Base-by-base conservation (phyloP, 768 basidiomycete genomes). In the Podaxis sp. region DNA sequence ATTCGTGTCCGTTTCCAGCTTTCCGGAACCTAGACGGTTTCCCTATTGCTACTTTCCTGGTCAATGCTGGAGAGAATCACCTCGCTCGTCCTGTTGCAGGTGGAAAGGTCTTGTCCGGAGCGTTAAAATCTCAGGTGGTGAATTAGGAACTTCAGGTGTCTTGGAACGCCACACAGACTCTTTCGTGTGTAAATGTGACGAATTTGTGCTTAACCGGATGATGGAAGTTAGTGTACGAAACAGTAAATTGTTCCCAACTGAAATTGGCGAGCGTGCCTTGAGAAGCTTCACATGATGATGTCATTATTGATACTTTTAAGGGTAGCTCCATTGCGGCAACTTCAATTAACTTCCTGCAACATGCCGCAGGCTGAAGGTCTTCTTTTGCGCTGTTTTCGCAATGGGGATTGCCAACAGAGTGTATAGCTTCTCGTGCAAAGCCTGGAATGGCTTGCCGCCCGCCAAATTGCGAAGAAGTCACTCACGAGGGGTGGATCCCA, bases 71-170 rank as follows among this genome's bases (percentile, higher is more conserved):
- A 42, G 73, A 75, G 38, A 84, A 85, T 67, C 80, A 76, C 65
- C 68, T 86, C 2, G 63, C 69, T 3, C 77, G 84, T 3, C 84
- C 84, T 2, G 79, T 85, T 12, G 82, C 80, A 3, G 82, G 80
- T 19, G 83, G 83, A 0, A 65, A 65, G 2, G 79, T 83, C 5
- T 64, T 68, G 12, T 82, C 82, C 12, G 83, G 84, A 12, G 81
- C 74, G 4, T 68, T 82, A 48, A 80, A 80, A 64, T 67, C 70
- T 8, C 70, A 68, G 46, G 54, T 51, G 24, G 49, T 51, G 19
- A 51, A 51, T 51, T 51, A 51, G 49, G 19, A 9, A 46, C 19
- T 6, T 19, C 44, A 46, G 44, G 42, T 7, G 7, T 46, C 44
- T 19, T 19, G 44, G 44, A 46, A 7, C n/a, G n/a, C 7, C 33